Evolutionary conservation across 2,329 filamentous ascomycete species (phyloP), one percentile per base, ranked within the genome.

Genomic region (Aureobasidium sp.): DNA sequence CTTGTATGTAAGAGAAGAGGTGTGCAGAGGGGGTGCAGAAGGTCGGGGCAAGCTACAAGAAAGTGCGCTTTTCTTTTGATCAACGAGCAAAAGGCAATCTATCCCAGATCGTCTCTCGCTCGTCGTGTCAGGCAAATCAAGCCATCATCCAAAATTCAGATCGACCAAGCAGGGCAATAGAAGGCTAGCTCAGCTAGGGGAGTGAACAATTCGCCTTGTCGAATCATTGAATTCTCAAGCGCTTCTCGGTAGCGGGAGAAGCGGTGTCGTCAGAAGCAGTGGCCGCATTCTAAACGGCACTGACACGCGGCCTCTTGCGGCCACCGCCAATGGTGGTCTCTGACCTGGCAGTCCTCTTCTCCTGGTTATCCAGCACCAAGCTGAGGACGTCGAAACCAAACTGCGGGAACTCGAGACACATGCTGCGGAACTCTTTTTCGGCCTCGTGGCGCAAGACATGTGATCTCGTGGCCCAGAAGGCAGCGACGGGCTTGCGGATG

Each of bases 371-470:
- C 15, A 81, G 75, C 63, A 81, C 77, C 66, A 90, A 66, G 67
- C 85, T 91, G 64, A 97, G 84, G 62, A 97, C 89, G 74, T 97
- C 92, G 78, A 92, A 97, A 71, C 89, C 89, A 72, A 97, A 97
- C 72, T 95, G 88, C 20, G 92, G 92, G 72, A 87, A 91, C 76
- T 96, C 89, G 73, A 96, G 78, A 77, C 92, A 96, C 75, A 96
- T 84, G 49, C 82, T 75, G 73, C 87, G 86, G 83, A 96, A 96
- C 76, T 95, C 90, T 7, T 84, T 82, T 75, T 95, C 90, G 41
- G 91, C 90, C 75, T 96, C 90, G 75, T 92, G 83, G 20, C 92
- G 87, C 66, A 96, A 79, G 14, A 90, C 87, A 77, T 94, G 91
- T 63, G 84, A 87, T 64, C 89, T 82, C 51, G 84, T 87, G 6